These are phyloP conservation scores for Dactylellina cionopaga DNA, from an alignment of 2,329 filamentous ascomycete genomes.

Conservation along the genomic window DNA sequence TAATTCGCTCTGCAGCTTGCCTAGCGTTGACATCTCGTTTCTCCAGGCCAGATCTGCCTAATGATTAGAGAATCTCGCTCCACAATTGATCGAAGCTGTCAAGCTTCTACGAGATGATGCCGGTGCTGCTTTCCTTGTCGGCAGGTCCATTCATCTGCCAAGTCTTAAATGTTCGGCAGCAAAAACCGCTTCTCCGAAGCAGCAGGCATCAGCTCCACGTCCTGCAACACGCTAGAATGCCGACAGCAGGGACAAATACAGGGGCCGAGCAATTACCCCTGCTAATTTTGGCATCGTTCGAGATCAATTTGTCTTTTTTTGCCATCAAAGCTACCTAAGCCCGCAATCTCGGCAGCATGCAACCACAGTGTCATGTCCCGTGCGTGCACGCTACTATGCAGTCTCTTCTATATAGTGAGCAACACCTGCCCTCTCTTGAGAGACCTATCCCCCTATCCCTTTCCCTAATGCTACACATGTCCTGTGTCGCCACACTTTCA, in stretches of 20 bases:
- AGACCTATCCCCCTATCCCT: not conserved
- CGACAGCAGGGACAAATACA: conserved; percentile 16
- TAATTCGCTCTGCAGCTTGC: not conserved
- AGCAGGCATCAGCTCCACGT: conserved; percentile 4
- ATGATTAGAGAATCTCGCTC: not conserved
- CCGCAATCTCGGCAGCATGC: conserved; percentile 27
- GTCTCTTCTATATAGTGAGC: conserved; percentile 34
- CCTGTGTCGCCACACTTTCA: not conserved
- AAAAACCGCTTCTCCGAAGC: conserved; percentile 47
- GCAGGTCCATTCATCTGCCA: conserved; percentile 26
- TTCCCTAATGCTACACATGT: not conserved
- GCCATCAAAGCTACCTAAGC: conserved; percentile 25
- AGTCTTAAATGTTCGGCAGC: conserved; percentile 41
- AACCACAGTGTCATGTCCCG: conserved; percentile 49
- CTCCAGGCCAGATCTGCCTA: conserved; percentile 18
- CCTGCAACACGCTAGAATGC: conserved; percentile 39
- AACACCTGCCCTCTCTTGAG: not conserved
- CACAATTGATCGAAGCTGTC: conserved; percentile 26
- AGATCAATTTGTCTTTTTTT: conserved; percentile 26
- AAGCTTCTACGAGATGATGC: conserved; percentile 8
- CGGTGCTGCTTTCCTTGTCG: conserved; percentile 3
- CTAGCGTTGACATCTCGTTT: conserved; percentile 6
- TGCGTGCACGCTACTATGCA: conserved; percentile 10
- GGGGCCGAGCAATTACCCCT: conserved; percentile 24
- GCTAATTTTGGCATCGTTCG: conserved; percentile 24